Evolutionary conservation across 805 yeast genomes (phyloP).

Genomic region (Kluyveromyces nonfermentans): DNA sequence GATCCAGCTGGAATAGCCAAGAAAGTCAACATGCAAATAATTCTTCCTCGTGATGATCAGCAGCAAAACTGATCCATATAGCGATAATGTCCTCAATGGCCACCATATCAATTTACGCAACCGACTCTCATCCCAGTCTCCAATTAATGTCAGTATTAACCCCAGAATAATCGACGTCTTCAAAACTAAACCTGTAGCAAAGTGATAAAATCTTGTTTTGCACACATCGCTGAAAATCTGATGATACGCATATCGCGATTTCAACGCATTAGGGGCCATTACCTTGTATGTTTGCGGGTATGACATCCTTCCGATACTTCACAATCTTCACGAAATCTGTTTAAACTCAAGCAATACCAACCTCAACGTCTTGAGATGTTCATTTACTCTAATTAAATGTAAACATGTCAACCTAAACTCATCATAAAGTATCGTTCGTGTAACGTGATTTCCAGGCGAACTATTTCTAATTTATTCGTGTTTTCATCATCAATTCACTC

Average conservation of each 20-base stretch:
- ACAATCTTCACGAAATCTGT: no score
- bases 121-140: constrained; percentile 16
- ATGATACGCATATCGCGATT: constrained; percentile 28
- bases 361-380: no score
- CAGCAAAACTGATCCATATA: constrained; percentile 27
- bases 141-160: constrained; percentile 15
- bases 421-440: no score
- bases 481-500: no score
- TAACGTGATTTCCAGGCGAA: no score
- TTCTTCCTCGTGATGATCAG: constrained; percentile 33
- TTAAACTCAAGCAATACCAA: no score
- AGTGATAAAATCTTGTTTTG: constrained; percentile 32
- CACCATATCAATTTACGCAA: constrained; percentile 17
- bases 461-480: no score
- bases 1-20: constrained; percentile 20
- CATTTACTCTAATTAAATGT: no score
- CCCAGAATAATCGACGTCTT: constrained; percentile 24
- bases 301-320: background rate
- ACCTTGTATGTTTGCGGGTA: background rate
- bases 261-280: constrained; percentile 8
- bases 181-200: constrained; percentile 29
- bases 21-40: constrained; percentile 31
- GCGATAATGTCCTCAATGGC: constrained; percentile 21
- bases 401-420: no score
- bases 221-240: constrained; percentile 34